phyloP scores from a whole-genome alignment of 2,329 filamentous ascomycete genomes.

The Triangularia verruculosa region DNA sequence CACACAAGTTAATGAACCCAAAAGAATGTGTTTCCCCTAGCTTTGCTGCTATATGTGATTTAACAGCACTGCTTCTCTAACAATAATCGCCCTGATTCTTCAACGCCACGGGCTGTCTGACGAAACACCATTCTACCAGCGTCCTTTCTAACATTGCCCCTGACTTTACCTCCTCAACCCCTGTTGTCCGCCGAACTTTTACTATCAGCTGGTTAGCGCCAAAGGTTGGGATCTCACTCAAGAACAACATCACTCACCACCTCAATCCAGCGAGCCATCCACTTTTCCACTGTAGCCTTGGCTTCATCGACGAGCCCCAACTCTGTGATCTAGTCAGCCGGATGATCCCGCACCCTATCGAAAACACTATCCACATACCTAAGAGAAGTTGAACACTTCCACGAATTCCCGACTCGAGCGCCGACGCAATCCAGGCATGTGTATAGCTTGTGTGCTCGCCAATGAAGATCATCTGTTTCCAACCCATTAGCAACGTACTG shows the following conservation, averaged over 20 bases:
- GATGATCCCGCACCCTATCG: background rate
- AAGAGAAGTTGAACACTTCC: slow-evolving; percentile 63
- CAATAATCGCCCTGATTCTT: background rate
- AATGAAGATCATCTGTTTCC: slow-evolving; percentile 56
- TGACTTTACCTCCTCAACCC: background rate
- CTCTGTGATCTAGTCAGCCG: slow-evolving; percentile 35
- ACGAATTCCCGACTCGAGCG: slow-evolving; percentile 64
- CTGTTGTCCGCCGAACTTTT: background rate
- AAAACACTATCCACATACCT: slow-evolving; percentile 35
- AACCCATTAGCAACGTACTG: background rate
- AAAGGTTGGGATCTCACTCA: background rate
- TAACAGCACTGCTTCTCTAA: background rate
- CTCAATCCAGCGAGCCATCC: slow-evolving; percentile 67
- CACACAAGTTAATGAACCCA: background rate
- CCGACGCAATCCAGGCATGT: slow-evolving; percentile 66
- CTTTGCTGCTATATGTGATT: background rate
- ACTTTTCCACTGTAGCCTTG: slow-evolving; percentile 60
- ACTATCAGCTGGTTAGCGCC: background rate
- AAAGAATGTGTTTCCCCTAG: background rate
- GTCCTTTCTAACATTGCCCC: background rate
- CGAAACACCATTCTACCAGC: background rate
- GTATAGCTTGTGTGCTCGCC: slow-evolving; percentile 69
- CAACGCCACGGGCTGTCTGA: background rate
- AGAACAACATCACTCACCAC: slow-evolving; percentile 30
- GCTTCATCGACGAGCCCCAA: slow-evolving; percentile 68